Base-by-base conservation (phyloP, 805 yeast species). In the Komagataella pastoris region DNA sequence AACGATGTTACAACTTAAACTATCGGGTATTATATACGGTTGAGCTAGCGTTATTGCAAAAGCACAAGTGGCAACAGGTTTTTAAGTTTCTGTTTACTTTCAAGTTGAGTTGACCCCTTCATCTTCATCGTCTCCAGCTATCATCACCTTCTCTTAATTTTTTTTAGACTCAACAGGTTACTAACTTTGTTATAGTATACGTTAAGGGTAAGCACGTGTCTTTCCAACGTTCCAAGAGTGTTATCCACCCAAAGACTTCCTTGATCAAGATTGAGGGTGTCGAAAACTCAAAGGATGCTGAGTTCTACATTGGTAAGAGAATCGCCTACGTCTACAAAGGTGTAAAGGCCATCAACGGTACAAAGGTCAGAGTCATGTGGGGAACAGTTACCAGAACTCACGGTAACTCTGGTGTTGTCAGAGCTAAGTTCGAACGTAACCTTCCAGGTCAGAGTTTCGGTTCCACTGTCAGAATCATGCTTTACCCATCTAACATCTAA, bases 141-240 rank as follows among this genome's bases (percentile, higher is more conserved):
- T 56, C 56, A 57, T 59, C 59, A 57, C 58, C 58, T 40, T 44
- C 44, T n/a, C 49, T 4, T 47, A 23, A 45, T 48, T 47, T 52
- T 46, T 46, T 53, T 46, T 59, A 12, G 47, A 30, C 10, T 30
- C 40, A 30, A 3, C 14, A 10, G 40, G 14, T 30, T 30, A 30
- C 40, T 30, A 30, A 30, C 40, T 30, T 30, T 8, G 6, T 61
- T 59, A 58, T 72, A 87, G 95, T 93, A 80, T 93, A 93, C 97
- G 98, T 93, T 79, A 93, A 91, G 85, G 99, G 98, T 80, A 93
- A 91, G 85, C 99, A 93, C 86, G 74, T 93, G 72, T 90, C 97
- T 68, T 93, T 91, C 95, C 98, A 93, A 83, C 95, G 99, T 81
- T 89, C 97, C 67, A 93, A 93, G 89, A 83, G 83, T 76, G 88